phyloP scores from a whole-genome alignment of 148 eudicot species.

The Dianthus caryophyllus region DNA sequence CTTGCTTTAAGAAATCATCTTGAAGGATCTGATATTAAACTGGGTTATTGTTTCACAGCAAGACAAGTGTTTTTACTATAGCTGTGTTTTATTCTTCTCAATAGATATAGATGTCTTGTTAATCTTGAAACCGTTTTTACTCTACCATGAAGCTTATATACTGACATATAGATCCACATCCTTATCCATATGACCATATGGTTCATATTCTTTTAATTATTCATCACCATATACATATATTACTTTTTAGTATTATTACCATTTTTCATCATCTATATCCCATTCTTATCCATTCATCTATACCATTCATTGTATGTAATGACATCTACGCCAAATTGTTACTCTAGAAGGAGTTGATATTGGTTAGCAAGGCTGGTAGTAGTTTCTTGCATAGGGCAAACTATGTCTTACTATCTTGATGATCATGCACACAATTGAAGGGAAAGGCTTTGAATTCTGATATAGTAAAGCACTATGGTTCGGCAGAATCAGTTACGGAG shows the following conservation, averaged over 20 bases:
- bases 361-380: background rate
- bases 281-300: too few species aligned
- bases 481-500: too few species aligned
- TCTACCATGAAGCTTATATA: background rate
- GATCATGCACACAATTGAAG: background rate
- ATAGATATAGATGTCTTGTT: background rate
- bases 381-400: background rate
- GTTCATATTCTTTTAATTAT: too few species aligned
- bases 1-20: background rate
- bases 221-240: too few species aligned
- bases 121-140: background rate
- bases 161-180: too few species aligned
- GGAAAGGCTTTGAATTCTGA: background rate
- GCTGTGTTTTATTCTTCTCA: background rate
- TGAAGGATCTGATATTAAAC: background rate
- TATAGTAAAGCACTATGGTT: too few species aligned
- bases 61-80: background rate
- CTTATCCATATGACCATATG: too few species aligned
- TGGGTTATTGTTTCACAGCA: too few species aligned
- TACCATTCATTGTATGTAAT: background rate
- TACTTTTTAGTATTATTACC: background rate
- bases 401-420: background rate
- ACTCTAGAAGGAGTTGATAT: background rate
- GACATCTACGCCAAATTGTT: background rate
- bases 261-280: background rate